Conservation (phyloP, 345 rosid genomes). For the Gossypium australe region DNA sequence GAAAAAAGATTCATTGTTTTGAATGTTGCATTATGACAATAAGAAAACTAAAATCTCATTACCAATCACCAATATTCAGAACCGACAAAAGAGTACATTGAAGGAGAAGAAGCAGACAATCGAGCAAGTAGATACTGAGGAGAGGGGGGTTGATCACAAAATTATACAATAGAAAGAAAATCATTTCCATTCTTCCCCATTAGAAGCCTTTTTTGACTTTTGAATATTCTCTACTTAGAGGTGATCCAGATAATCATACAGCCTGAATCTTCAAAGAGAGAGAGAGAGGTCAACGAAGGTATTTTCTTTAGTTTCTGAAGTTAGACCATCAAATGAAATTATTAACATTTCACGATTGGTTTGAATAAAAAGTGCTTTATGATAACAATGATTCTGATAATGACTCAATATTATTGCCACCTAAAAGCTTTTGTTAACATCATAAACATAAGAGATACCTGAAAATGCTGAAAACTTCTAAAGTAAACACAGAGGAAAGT, state of each 20-base stretch:
- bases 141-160: neutral
- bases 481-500: neutral
- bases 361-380: neutral
- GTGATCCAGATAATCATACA: slow-evolving; percentile 1
- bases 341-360: neutral
- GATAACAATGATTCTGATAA: neutral
- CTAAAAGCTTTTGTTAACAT: neutral
- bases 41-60: neutral
- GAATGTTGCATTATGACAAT: neutral
- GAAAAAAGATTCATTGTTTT: neutral
- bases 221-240: neutral
- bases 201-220: neutral
- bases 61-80: neutral
- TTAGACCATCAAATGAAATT: neutral
- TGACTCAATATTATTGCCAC: neutral
- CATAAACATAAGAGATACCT: neutral
- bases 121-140: neutral
- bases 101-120: neutral
- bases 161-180: neutral
- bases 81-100: neutral
- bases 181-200: slow-evolving; percentile 3
- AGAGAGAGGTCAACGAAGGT: neutral
- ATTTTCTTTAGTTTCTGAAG: neutral
- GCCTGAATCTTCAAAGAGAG: neutral
- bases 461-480: neutral